Evolutionary conservation across 164 flowering plant species (phyloP).

Genomic region (Magnolia changhungtana): DNA sequence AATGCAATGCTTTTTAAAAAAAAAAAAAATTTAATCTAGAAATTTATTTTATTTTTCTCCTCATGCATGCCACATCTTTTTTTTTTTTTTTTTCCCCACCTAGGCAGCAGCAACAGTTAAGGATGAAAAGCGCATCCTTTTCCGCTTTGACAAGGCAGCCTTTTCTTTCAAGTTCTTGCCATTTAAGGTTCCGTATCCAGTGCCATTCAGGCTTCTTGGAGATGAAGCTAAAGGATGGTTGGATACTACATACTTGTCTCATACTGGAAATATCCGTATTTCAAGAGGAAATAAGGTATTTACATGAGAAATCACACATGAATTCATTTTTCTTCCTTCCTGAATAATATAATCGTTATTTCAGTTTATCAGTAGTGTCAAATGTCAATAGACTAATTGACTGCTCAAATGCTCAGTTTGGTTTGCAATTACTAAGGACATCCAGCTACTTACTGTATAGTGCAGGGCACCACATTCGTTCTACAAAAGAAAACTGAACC

Average conservation of each 20-base stretch:
- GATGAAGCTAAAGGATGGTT: conserved; percentile 99
- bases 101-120: conserved; percentile 83
- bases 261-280: conserved; percentile 81
- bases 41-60: background rate
- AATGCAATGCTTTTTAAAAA: background rate
- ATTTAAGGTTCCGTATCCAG: conserved; percentile 96
- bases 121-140: conserved; percentile 80
- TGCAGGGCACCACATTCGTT: conserved; percentile 99
- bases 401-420: background rate
- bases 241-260: conserved; percentile 84
- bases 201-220: conserved; percentile 92
- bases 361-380: background rate
- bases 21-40: no score
- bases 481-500: conserved; percentile 85
- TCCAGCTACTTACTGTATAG: conserved; percentile 43
- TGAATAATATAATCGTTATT: background rate
- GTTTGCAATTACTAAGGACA: conserved; percentile 19
- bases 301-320: background rate
- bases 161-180: conserved; percentile 92
- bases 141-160: conserved; percentile 85
- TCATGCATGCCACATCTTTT: conserved; percentile 1
- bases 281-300: conserved; percentile 94
- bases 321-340: background rate
- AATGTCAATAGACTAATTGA: background rate
- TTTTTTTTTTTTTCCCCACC: background rate